Percentiles rank a stretch among this genome's conserved stretches.
phyloP scores from a whole-genome alignment of 2,329 filamentous ascomycete species.

The Neophaeococcomyces mojaviensis region DNA sequence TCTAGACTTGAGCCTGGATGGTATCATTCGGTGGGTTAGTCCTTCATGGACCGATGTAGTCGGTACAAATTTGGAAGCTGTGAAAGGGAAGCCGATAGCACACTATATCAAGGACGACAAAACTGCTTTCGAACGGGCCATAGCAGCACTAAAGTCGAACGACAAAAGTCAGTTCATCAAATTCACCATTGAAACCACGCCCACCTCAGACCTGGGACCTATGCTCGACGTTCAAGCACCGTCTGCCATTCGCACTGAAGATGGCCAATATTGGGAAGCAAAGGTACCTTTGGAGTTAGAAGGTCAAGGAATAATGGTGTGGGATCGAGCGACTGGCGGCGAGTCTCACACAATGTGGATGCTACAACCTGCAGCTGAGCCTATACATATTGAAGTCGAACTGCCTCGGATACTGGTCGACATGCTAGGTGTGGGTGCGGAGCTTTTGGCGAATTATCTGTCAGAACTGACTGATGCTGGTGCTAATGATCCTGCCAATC shows the following conservation, averaged over 20 bases:
- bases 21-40: slow-evolving; percentile 89
- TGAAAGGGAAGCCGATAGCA: slow-evolving; percentile 69
- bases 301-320: slow-evolving; percentile 97
- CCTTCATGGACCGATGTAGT: slow-evolving; percentile 93
- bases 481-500: slow-evolving; percentile 63
- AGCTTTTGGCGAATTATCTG: slow-evolving; percentile 88
- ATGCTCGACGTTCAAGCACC: slow-evolving; percentile 18
- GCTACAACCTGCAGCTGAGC: slow-evolving; percentile 81
- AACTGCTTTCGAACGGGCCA: slow-evolving; percentile 69
- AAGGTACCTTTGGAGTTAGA: slow-evolving; percentile 63
- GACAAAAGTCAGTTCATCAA: slow-evolving; percentile 87
- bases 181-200: slow-evolving; percentile 65
- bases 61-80: slow-evolving; percentile 64
- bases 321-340: slow-evolving; percentile 75
- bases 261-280: slow-evolving; percentile 26
- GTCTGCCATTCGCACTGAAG: slow-evolving; percentile 19
- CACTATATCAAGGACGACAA: slow-evolving; percentile 77
- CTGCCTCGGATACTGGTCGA: slow-evolving; percentile 83
- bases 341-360: slow-evolving; percentile 97
- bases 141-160: slow-evolving; percentile 84
- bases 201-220: slow-evolving; percentile 56
- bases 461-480: slow-evolving; percentile 81
- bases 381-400: slow-evolving; percentile 92
- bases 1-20: slow-evolving; percentile 84
- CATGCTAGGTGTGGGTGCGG: slow-evolving; percentile 85